Percentiles rank a stretch among this genome's conserved stretches.
phyloP scores from a whole-genome alignment of 1,284 basidiomycete genomes.

The Cutaneotrichosporon curvatum region DNA sequence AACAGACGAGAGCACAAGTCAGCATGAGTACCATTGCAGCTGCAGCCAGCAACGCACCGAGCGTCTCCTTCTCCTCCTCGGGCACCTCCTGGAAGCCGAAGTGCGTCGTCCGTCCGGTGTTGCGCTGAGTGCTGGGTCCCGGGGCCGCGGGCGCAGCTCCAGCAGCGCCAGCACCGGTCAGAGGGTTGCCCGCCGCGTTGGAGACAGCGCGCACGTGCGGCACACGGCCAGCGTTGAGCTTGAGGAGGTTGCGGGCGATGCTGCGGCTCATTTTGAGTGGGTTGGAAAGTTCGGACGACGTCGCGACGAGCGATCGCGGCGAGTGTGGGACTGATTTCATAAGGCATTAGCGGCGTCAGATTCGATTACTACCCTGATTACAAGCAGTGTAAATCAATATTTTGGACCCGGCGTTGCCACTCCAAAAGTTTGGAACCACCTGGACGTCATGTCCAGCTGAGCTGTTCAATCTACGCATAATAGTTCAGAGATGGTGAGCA shows the following conservation, averaged over 20 bases:
- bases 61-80: slow-evolving; percentile 60
- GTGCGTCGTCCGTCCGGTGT: slow-evolving; percentile 56
- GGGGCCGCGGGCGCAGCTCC: not conserved
- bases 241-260: slow-evolving; percentile 8
- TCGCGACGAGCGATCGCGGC: not conserved
- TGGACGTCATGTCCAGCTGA: not conserved
- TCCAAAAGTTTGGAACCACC: slow-evolving; percentile 1
- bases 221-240: slow-evolving; percentile 8
- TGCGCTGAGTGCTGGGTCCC: not conserved
- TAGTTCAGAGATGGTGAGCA: slow-evolving; percentile 8
- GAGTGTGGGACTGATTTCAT: not conserved
- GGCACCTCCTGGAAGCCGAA: slow-evolving; percentile 88
- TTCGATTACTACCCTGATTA: not conserved
- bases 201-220: slow-evolving; percentile 13
- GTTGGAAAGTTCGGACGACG: not conserved
- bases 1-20: not conserved
- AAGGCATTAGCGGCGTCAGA: not conserved
- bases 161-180: not conserved
- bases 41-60: slow-evolving; percentile 44
- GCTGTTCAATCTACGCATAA: not conserved
- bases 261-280: slow-evolving; percentile 16
- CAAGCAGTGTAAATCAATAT: not conserved
- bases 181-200: not conserved
- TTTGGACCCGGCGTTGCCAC: slow-evolving; percentile 1
- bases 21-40: not conserved